A percentile compares a stretch with the other conserved stretches of the same genome.
Conservation (phyloP, 192 early-diverging fungal genomes). For the Backusella mclennaniae region DNA sequence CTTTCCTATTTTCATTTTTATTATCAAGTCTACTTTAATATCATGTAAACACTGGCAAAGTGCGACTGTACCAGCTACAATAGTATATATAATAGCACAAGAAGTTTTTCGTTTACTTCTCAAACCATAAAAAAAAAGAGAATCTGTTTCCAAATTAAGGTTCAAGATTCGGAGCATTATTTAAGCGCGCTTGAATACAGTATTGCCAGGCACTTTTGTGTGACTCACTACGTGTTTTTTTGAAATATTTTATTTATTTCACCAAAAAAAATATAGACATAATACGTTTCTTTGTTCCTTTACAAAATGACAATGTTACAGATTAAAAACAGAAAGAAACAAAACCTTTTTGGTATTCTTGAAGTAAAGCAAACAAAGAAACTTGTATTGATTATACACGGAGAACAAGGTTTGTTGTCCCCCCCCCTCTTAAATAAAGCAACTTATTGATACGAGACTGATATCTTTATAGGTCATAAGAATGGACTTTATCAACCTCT, state of each 20-base stretch:
- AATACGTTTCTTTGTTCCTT: background rate
- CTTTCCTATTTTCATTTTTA: background rate
- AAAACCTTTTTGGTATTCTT: slow-evolving; percentile 28
- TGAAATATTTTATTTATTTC: background rate
- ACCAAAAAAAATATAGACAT: background rate
- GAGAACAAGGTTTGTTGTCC: slow-evolving; percentile 16
- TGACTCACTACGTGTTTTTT: background rate
- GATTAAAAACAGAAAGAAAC: slow-evolving; percentile 21
- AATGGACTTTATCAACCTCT: slow-evolving; percentile 33
- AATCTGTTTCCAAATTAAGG: background rate
- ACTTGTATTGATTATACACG: slow-evolving; percentile 31
- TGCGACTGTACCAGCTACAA: background rate
- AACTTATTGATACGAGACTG: background rate
- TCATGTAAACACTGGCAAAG: background rate
- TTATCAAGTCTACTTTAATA: background rate
- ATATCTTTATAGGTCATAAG: slow-evolving; percentile 30
- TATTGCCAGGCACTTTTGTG: background rate
- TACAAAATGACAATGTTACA: slow-evolving; percentile 14
- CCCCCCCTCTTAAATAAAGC: background rate
- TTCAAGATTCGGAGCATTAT: background rate
- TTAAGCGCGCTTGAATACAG: background rate
- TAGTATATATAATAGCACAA: background rate
- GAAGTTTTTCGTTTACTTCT: background rate
- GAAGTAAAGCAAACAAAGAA: slow-evolving; percentile 15
- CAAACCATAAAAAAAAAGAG: background rate